phyloP scores from a whole-genome alignment of 352 stramenopile species.

The Peronospora destructor region DNA sequence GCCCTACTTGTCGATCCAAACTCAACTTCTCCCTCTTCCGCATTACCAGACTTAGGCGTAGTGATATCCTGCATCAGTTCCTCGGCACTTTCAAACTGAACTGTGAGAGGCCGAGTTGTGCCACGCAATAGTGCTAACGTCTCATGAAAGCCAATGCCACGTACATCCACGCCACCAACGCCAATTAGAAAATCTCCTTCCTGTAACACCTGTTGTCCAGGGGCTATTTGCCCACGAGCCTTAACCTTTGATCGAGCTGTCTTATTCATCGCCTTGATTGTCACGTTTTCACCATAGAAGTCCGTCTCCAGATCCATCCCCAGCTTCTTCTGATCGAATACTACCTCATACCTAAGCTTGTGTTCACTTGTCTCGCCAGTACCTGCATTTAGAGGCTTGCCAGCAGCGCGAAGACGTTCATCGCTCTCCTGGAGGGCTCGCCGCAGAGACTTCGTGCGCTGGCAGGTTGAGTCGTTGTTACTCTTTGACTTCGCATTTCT shows the following conservation, averaged over 20 bases:
- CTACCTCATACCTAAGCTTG: conserved; percentile 75
- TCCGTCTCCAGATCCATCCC: conserved; percentile 84
- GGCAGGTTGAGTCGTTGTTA: conserved; percentile 51
- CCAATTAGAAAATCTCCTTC: conserved; percentile 70
- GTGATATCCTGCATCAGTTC: conserved; percentile 41
- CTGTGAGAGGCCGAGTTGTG: conserved; percentile 55
- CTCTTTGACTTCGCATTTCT: conserved; percentile 35
- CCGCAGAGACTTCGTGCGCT: conserved; percentile 64
- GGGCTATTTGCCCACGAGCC: conserved; percentile 45
- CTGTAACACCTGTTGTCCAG: conserved; percentile 61
- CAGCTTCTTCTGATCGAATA: conserved; percentile 77
- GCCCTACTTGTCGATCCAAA: conserved; percentile 21
- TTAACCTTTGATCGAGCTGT: conserved; percentile 40
- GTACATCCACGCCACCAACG: conserved; percentile 75
- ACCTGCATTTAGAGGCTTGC: conserved; percentile 17
- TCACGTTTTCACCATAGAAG: conserved; percentile 86
- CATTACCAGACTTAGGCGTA: conserved; percentile 11
- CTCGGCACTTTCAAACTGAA: conserved; percentile 80
- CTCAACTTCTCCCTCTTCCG: conserved; percentile 16
- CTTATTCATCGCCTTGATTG: conserved; percentile 72
- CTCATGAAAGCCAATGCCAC: conserved; percentile 80
- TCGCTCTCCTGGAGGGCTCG: conserved; percentile 62
- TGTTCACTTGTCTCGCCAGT: conserved; percentile 25
- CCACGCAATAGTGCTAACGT: conserved; percentile 74
- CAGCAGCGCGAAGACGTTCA: conserved; percentile 38